Evolutionary conservation across 2,329 filamentous ascomycete species (phyloP).

Genomic region (Cladosporium sp.): DNA sequence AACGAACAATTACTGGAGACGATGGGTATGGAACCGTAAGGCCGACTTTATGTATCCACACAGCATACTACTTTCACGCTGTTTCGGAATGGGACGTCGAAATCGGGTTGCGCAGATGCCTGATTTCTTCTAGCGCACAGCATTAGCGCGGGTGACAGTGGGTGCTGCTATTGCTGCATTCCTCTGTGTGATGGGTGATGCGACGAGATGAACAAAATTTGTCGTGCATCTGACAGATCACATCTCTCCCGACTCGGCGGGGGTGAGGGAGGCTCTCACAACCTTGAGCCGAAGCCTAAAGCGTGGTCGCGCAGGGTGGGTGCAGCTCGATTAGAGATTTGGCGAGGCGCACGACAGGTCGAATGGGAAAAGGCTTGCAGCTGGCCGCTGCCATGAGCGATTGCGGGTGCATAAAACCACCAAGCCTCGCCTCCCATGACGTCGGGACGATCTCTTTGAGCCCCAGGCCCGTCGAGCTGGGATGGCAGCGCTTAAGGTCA

Average conservation of each 20-base stretch:
- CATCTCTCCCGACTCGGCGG: constrained; percentile 5
- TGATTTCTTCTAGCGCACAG: constrained; percentile 3
- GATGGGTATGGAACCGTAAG: constrained; percentile 3
- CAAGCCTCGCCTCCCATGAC: neutral
- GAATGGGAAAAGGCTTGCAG: constrained; percentile 6
- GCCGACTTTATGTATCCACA: constrained; percentile 13
- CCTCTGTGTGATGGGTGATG: too few species aligned
- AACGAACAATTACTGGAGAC: neutral
- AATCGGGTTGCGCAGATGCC: neutral
- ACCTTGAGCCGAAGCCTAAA: neutral
- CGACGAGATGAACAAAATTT: too few species aligned
- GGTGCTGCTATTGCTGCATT: too few species aligned
- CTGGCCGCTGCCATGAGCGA: constrained; percentile 2
- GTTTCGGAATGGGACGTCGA: too few species aligned
- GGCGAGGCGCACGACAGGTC: constrained; percentile 5
- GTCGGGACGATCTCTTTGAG: constrained; percentile 12
- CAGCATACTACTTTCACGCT: neutral
- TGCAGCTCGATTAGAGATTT: neutral
- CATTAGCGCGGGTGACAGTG: constrained; percentile 3
- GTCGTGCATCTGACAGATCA: constrained; percentile 12
- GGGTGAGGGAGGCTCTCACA: too few species aligned
- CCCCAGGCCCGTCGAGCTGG: neutral
- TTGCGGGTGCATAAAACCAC: constrained; percentile 6
- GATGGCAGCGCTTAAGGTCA: constrained; percentile 3
- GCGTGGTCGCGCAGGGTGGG: neutral